Evolutionary conservation across 208 protist genomes (phyloP).

Genomic region (Histomonas meleagridis): DNA sequence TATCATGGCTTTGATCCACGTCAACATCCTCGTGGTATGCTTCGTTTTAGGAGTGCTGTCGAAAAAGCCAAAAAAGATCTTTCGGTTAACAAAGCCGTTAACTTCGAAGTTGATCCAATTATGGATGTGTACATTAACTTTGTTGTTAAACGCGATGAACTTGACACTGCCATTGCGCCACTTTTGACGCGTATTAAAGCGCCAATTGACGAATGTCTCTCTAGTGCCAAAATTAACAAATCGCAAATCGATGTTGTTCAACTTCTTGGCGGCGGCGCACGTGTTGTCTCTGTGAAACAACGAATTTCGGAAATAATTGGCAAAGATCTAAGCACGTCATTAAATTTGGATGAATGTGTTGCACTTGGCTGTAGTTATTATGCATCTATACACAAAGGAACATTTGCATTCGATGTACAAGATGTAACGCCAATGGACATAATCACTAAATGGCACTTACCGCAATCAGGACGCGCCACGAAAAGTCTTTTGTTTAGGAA

Average conservation of each 20-base stretch:
- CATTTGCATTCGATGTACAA: neutral
- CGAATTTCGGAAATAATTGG: neutral
- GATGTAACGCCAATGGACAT: too few relatives aligned
- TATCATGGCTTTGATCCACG: neutral
- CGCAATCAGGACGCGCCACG: too few relatives aligned
- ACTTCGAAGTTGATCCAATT: neutral
- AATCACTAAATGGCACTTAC: too few relatives aligned
- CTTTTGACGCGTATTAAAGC: neutral
- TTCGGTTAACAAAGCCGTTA: neutral
- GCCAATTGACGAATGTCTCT: neutral
- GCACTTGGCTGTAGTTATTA: neutral
- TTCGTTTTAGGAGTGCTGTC: neutral
- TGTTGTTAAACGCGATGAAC: neutral
- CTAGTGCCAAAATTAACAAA: neutral
- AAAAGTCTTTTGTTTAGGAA: too few relatives aligned
- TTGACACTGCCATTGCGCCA: neutral
- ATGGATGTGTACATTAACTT: neutral
- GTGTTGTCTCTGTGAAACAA: neutral
- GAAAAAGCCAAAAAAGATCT: neutral
- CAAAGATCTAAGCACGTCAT: neutral
- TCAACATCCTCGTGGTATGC: neutral
- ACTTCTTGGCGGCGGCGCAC: neutral
- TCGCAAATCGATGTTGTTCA: neutral
- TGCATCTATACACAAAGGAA: neutral
- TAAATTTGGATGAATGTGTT: slow-evolving; percentile 18